phyloP scores from a whole-genome alignment of 148 eudicot species.

The Rhododendron kiyosumense region DNA sequence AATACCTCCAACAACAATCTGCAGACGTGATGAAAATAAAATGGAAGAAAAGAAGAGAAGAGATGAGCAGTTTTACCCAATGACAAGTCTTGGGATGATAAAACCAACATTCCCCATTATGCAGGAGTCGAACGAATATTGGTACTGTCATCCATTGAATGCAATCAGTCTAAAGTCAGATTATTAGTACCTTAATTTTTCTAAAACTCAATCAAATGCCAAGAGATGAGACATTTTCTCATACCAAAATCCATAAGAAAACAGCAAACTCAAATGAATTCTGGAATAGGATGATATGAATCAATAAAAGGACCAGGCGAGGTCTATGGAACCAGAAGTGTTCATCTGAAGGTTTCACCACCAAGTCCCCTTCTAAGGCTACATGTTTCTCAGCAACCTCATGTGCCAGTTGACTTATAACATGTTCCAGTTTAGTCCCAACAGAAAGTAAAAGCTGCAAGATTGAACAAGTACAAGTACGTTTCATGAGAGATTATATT shows the following conservation, averaged over 20 bases:
- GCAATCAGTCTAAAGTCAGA: background rate
- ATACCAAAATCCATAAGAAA: constrained; percentile 26
- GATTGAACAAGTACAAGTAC: background rate
- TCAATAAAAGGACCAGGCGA: constrained; percentile 14
- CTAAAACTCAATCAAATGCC: background rate
- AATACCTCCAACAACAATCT: background rate
- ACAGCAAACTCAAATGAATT: constrained; percentile 29
- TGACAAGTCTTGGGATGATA: constrained; percentile 2
- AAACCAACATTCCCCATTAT: background rate
- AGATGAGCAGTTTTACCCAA: background rate
- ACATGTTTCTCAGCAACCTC: constrained; percentile 7
- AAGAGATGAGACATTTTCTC: background rate
- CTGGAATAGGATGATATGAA: constrained; percentile 24
- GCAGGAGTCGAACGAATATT: constrained; percentile 3
- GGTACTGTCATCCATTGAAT: background rate
- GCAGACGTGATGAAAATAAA: background rate
- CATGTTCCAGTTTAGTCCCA: constrained; percentile 1
- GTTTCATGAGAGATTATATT: background rate
- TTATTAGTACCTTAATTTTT: background rate
- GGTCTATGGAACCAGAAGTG: constrained; percentile 33
- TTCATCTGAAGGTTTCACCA: constrained; percentile 22
- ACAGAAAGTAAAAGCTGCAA: constrained; percentile 4
- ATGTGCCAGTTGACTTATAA: constrained; percentile 2
- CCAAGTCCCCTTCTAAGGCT: background rate
- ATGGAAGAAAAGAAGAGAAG: background rate